Conservation (phyloP, 2,329 filamentous ascomycete genomes). For the Colletotrichum horii region DNA sequence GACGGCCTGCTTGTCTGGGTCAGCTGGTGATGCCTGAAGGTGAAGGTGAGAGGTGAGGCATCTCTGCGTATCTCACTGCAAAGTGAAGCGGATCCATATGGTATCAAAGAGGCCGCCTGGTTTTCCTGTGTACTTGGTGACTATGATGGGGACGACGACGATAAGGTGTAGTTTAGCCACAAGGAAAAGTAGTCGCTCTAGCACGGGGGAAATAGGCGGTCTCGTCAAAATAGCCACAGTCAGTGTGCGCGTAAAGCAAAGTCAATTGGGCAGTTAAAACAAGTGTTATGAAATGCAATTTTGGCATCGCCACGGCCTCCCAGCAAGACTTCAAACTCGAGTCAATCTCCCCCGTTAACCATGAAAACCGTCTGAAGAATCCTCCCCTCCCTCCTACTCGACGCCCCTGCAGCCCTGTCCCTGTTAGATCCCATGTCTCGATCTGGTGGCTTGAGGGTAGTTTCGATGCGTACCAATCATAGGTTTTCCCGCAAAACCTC, state of each 20-base stretch:
- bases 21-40: not conserved
- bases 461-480: conserved; percentile 6
- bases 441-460: not conserved
- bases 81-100: not conserved
- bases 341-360: not conserved
- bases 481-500: not conserved
- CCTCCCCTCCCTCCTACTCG: not conserved
- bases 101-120: not conserved
- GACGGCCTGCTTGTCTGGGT: not conserved
- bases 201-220: not conserved
- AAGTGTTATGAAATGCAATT: not conserved
- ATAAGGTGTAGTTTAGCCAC: not conserved
- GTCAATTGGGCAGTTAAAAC: not conserved
- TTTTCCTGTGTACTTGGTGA: not conserved
- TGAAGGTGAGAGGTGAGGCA: not conserved
- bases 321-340: not conserved
- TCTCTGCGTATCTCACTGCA: not conserved
- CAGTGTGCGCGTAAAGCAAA: not conserved
- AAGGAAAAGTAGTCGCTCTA: not conserved
- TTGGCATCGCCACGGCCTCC: not conserved
- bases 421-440: not conserved
- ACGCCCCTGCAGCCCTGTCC: not conserved
- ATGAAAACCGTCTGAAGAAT: not conserved
- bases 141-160: not conserved
- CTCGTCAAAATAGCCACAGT: not conserved